Evolutionary conservation across 441 rosid genomes (phyloP), one percentile per base, ranked within the genome.

Genomic region (Erodium trifolium): DNA sequence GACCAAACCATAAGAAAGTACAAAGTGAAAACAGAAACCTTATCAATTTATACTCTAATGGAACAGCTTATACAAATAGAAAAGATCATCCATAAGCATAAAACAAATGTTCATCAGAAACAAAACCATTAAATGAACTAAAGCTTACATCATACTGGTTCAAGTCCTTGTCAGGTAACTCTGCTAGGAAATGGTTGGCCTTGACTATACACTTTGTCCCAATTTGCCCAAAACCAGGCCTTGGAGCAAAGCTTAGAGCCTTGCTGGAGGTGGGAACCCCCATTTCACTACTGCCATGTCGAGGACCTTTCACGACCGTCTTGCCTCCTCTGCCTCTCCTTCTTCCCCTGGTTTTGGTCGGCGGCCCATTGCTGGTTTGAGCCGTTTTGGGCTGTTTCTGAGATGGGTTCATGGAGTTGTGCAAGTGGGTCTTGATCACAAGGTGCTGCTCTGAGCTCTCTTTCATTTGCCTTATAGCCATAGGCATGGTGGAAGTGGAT

Each of bases 321-420:
- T 87, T 74, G 23, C 97, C 97, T 51, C 99, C 99, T 71, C 99
- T 86, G n/a, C 92, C 91, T 75, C 96, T 87, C 63, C 97, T 90
- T 74, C 99, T 86, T 14, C 91, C 79, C 76, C 84, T 85, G 67
- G 73, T 84, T 75, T 85, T 94, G 0, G 83, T 71, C 11, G 87
- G 87, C 51, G 90, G 85, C 17, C 85, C 81, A 75, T 91, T 93
- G 7, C 96, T 91, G 79, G 81, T 93, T 79, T 85, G 98, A 1
- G 83, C 67, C 71, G 82, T 49, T 76, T 86, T 91, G 67, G 81
- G 86, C 49, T 79, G 76, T 71, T 83, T 86, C 29, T 83, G 85
- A 64, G 76, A 75, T 47, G 79, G 86, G 76, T 82, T 83, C 78
- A 85, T 81, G 64, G 90, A 75, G 76, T 79, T 83, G 77, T 86